Percentiles rank a stretch among this genome's conserved stretches.
Conservation (phyloP, 306 rosid genomes). For the Quercus rubra region DNA sequence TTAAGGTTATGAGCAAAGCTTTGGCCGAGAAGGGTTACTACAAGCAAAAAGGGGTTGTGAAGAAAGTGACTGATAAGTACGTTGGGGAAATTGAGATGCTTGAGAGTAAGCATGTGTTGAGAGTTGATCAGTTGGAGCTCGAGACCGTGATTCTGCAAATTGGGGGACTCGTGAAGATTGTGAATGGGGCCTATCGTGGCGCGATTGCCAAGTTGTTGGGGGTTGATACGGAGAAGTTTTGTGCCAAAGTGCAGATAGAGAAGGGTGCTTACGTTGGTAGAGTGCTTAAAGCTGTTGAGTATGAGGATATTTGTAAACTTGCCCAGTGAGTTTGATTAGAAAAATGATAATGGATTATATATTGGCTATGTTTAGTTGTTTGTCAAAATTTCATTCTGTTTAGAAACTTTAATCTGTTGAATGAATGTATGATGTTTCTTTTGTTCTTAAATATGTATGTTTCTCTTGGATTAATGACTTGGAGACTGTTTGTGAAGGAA, state of each 20-base stretch:
- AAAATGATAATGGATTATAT: neutral
- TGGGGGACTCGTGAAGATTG: conserved; percentile 81
- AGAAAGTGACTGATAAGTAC: conserved; percentile 74
- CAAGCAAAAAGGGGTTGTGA: conserved; percentile 79
- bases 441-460: neutral
- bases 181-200: conserved; percentile 85
- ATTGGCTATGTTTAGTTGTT: neutral
- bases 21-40: conserved; percentile 84
- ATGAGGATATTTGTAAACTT: conserved; percentile 75
- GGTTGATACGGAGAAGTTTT: conserved; percentile 61
- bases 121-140: conserved; percentile 83
- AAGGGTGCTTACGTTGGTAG: conserved; percentile 87
- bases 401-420: neutral
- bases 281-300: conserved; percentile 75
- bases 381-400: neutral
- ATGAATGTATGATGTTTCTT: neutral
- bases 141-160: conserved; percentile 87
- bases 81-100: conserved; percentile 90
- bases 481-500: no score
- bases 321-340: conserved; percentile 27
- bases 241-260: conserved; percentile 84
- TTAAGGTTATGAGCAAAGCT: conserved; percentile 84
- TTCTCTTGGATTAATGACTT: neutral
- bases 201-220: conserved; percentile 60
- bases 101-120: conserved; percentile 76